Conservation (phyloP, 2,329 filamentous ascomycete genomes). For the Verticillium alfalfae region DNA sequence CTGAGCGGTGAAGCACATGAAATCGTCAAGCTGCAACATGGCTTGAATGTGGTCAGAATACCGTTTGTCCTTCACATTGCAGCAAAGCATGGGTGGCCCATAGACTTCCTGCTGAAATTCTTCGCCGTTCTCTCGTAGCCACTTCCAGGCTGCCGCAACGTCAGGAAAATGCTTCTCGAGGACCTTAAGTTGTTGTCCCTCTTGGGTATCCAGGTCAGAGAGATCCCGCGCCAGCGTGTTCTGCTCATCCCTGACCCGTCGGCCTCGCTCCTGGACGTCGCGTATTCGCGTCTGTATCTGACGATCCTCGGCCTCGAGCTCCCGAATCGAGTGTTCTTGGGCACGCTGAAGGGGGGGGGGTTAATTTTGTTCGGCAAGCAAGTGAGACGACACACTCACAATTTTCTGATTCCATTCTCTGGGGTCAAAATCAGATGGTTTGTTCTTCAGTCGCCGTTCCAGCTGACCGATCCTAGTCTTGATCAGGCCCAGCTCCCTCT, state of each 20-base stretch:
- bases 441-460: constrained; percentile 57
- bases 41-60: constrained; percentile 55
- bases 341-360: constrained; percentile 41
- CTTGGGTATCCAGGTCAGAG: constrained; percentile 61
- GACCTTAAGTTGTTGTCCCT: constrained; percentile 66
- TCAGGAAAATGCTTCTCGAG: constrained; percentile 59
- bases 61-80: constrained; percentile 67
- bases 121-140: constrained; percentile 68
- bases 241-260: constrained; percentile 30
- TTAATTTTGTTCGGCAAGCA: constrained; percentile 11
- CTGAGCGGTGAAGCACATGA: constrained; percentile 71
- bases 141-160: constrained; percentile 67
- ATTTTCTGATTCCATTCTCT: constrained; percentile 67
- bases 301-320: constrained; percentile 38
- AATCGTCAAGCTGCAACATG: constrained; percentile 44
- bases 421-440: constrained; percentile 62
- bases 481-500: constrained; percentile 42
- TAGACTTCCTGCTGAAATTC: constrained; percentile 72
- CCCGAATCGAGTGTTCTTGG: constrained; percentile 50
- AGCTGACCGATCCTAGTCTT: constrained; percentile 55
- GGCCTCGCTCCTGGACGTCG: constrained; percentile 36
- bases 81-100: constrained; percentile 75
- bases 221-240: constrained; percentile 41
- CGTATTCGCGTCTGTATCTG: constrained; percentile 30
- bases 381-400: constrained; percentile 38